Evolutionary conservation across 768 basidiomycete species (phyloP), one percentile per base, ranked within the genome.

Genomic region (Filobasidium floriforme): DNA sequence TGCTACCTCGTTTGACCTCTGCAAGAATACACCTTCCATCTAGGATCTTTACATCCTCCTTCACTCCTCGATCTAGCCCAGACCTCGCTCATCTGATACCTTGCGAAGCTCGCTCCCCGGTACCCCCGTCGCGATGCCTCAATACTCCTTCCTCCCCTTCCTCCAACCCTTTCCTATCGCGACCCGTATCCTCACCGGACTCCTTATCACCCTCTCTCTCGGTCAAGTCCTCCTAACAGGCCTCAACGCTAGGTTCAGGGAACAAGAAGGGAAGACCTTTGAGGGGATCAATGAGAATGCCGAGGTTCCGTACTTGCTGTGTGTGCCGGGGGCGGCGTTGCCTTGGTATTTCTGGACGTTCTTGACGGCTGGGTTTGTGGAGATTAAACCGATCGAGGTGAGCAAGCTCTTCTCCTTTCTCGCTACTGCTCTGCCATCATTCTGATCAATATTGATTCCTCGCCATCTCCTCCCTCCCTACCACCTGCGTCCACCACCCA

Each of bases 301-400:
- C 60, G 64, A 40, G 51, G 57, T 40, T 15, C 67, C 67, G 32
- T 68, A 59, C 18, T 82, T 94, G 73, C 86, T 87, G 7, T 81
- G 93, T 66, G 82, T 89, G 12, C 92, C 92, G 5, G 92, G 91
- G 15, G 83, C 84, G 49, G 87, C 87, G 72, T 72, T 91, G 37
- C 90, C 87, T 77, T 61, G 60, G 65, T 86, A 87, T 68, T 94
- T 94, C 55, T 99, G 96, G 96, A 91, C 91, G 1, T 83, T 98
- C 70, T 80, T 92, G n/a, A 92, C 89, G 5, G 88, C 90, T 1
- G 88, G 86, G 22, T 84, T 92, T 67, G 89, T 96, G 19, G 96
- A 99, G 80, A 85, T 86, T 57, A 87, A 83, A 67, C 72, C 92
- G 63, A 79, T 89, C 65, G 92, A 93, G 85, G 96, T 92, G 65